These are phyloP conservation scores for Acephala macrosclerotiorum DNA, from an alignment of 2,329 filamentous ascomycete genomes.

Conservation along the genomic window DNA sequence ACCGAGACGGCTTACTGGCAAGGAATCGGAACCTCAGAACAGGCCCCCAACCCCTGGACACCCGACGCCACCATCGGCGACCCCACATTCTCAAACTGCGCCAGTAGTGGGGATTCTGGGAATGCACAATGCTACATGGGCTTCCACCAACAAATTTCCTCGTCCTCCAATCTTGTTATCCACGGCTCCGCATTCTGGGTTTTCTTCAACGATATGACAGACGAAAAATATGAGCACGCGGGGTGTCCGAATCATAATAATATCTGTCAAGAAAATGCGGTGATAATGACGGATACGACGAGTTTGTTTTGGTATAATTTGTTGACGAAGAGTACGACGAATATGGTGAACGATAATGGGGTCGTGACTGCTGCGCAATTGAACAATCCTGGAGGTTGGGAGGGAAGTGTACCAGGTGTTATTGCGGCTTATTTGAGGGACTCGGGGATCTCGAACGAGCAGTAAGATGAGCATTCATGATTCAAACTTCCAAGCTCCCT, in stretches of 20 bases:
- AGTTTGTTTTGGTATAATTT: slow-evolving; percentile 8
- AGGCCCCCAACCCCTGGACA: slow-evolving; percentile 50
- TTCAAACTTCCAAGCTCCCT: not conserved
- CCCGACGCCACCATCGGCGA: slow-evolving; percentile 39
- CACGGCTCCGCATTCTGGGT: slow-evolving; percentile 47
- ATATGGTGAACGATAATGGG: slow-evolving; percentile 12
- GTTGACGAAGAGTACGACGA: slow-evolving; percentile 9
- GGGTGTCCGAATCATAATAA: slow-evolving; percentile 27
- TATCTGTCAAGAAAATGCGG: slow-evolving; percentile 37
- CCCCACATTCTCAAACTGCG: slow-evolving; percentile 43
- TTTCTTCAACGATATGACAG: slow-evolving; percentile 43
- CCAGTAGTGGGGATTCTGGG: slow-evolving; percentile 16
- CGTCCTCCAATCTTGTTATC: slow-evolving; percentile 41
- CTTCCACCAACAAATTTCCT: slow-evolving; percentile 35
- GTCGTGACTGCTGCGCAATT: not conserved
- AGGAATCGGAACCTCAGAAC: slow-evolving; percentile 42
- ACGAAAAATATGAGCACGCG: not conserved
- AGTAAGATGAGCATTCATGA: not conserved
- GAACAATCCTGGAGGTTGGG: slow-evolving; percentile 7
- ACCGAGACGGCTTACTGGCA: slow-evolving; percentile 31
- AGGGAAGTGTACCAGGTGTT: slow-evolving; percentile 2
- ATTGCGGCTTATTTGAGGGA: slow-evolving; percentile 9
- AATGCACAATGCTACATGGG: slow-evolving; percentile 42
- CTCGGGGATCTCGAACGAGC: slow-evolving; percentile 1
- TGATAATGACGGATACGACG: not conserved